Conservation (phyloP, 139 green algal genomes). For the Coccomyxa sp. region DNA sequence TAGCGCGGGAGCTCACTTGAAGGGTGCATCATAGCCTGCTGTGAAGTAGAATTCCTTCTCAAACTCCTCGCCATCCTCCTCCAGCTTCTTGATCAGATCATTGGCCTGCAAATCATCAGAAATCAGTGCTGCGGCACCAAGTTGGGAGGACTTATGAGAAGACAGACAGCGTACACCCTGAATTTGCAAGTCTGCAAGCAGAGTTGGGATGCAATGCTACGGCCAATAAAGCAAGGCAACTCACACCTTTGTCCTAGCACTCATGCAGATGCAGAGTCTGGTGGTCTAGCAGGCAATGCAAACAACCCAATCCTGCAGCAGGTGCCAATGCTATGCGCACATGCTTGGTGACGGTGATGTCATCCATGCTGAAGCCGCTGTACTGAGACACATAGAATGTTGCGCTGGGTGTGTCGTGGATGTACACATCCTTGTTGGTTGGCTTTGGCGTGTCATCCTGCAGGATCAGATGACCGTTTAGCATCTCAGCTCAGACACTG, state of each 20-base stretch:
- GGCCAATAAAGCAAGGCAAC: too few species aligned
- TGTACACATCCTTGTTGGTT: slow-evolving; percentile 36
- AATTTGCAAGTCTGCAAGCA: too few species aligned
- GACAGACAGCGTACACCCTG: too few species aligned
- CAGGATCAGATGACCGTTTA: background rate
- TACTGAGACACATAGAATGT: slow-evolving; percentile 53
- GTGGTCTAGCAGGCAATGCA: background rate
- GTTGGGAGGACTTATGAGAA: background rate
- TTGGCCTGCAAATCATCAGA: slow-evolving; percentile 15
- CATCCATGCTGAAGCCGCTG: slow-evolving; percentile 41
- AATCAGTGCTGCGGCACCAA: too few species aligned
- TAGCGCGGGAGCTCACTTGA: too few species aligned
- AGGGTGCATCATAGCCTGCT: slow-evolving; percentile 44
- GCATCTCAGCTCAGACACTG: background rate
- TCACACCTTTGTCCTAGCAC: background rate
- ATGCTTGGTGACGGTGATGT: slow-evolving; percentile 30
- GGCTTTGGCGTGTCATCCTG: slow-evolving; percentile 49
- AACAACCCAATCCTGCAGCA: too few species aligned
- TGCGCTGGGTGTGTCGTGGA: slow-evolving; percentile 24
- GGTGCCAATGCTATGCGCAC: background rate
- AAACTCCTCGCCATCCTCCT: slow-evolving; percentile 12
- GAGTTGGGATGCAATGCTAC: too few species aligned
- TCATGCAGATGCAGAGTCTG: background rate
- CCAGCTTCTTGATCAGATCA: slow-evolving; percentile 12
- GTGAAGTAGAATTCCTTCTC: slow-evolving; percentile 13